Percentiles rank a stretch among this genome's conserved stretches.
phyloP scores from a whole-genome alignment of 140 eudicot genomes.

The Senecio squalidus region DNA sequence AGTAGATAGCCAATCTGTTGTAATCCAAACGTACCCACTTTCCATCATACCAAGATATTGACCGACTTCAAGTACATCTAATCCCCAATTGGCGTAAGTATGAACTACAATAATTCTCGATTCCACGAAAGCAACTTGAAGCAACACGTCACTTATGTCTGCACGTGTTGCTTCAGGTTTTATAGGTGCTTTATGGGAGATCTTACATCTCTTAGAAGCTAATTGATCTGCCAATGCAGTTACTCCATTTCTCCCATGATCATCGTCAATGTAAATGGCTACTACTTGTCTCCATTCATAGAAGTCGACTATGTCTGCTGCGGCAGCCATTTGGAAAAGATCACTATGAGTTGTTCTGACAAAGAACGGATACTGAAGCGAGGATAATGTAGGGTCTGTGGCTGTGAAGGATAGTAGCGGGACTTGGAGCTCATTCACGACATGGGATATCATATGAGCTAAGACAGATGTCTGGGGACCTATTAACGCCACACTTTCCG shows the following conservation, averaged over 20 bases:
- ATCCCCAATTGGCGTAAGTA: constrained; percentile 39
- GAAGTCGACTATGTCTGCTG: constrained; percentile 50
- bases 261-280: constrained; percentile 65
- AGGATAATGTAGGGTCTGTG: constrained; percentile 71
- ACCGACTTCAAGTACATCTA: constrained; percentile 43
- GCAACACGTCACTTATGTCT: constrained; percentile 43
- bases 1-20: constrained; percentile 76
- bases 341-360: constrained; percentile 62
- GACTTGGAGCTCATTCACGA: constrained; percentile 58
- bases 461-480: constrained; percentile 73
- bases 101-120: constrained; percentile 64
- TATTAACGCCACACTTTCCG: constrained; percentile 58
- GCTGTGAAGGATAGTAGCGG: constrained; percentile 73
- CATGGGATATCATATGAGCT: constrained; percentile 59
- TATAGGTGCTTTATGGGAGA: constrained; percentile 55
- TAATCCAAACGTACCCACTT: no score
- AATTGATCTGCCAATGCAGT: constrained; percentile 57
- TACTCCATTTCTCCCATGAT: constrained; percentile 71
- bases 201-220: constrained; percentile 40
- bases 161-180: constrained; percentile 29
- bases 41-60: constrained; percentile 52
- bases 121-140: constrained; percentile 45
- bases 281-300: constrained; percentile 65
- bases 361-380: constrained; percentile 59
- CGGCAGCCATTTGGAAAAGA: constrained; percentile 75